phyloP scores from a whole-genome alignment of 2,329 filamentous ascomycete genomes.

The Magnaporthales sp. region DNA sequence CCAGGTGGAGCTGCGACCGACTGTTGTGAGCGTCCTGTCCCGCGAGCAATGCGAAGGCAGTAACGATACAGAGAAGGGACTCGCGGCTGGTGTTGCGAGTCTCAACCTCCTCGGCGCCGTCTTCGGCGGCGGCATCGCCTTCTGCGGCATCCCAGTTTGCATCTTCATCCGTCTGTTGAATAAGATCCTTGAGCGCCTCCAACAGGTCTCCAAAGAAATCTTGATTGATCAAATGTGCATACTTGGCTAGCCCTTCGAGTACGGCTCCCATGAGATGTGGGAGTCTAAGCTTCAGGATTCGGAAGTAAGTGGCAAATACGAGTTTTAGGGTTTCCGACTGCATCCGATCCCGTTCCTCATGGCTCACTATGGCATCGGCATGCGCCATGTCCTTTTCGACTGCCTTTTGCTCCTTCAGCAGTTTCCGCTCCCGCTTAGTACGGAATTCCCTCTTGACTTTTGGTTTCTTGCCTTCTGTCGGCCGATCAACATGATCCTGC shows the following conservation, averaged over 20 bases:
- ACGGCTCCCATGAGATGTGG: slow-evolving; percentile 93
- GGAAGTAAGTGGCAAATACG: slow-evolving; percentile 92
- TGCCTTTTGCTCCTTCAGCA: slow-evolving; percentile 74
- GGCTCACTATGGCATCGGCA: slow-evolving; percentile 81
- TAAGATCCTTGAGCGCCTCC: slow-evolving; percentile 88
- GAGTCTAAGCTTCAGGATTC: slow-evolving; percentile 75
- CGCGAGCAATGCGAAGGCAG: slow-evolving; percentile 90
- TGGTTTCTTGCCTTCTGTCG: slow-evolving; percentile 42
- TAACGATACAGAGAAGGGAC: slow-evolving; percentile 87
- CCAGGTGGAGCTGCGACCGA: slow-evolving; percentile 71
- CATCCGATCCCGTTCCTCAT: slow-evolving; percentile 88
- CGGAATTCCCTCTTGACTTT: slow-evolving; percentile 78
- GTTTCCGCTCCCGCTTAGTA: slow-evolving; percentile 80
- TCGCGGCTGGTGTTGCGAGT: slow-evolving; percentile 74
- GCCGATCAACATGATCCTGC: slow-evolving; percentile 60
- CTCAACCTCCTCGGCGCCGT: slow-evolving; percentile 33
- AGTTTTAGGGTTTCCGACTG: slow-evolving; percentile 94
- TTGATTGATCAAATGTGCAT: slow-evolving; percentile 95
- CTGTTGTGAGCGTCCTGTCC: slow-evolving; percentile 89
- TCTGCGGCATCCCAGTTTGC: slow-evolving; percentile 35
- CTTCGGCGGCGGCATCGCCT: slow-evolving; percentile 35
- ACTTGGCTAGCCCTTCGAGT: slow-evolving; percentile 86
- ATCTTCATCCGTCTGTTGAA: slow-evolving; percentile 54
- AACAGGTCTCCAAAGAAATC: slow-evolving; percentile 97
- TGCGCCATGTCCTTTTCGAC: slow-evolving; percentile 90